phyloP scores from a whole-genome alignment of 2,329 filamentous ascomycete species.

The Sclerotinia borealis region DNA sequence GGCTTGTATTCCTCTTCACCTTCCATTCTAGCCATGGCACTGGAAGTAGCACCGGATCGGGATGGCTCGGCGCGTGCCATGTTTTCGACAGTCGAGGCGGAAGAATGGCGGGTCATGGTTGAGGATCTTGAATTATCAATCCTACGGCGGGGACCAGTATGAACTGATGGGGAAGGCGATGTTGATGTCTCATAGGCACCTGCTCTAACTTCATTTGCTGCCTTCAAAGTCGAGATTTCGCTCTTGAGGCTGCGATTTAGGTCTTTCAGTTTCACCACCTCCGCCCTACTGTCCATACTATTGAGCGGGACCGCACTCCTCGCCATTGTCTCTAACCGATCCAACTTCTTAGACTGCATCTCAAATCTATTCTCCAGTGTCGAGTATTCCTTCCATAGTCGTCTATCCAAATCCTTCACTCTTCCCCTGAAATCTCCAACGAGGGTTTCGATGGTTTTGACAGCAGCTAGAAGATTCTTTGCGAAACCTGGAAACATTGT shows the following conservation, averaged over 20 bases:
- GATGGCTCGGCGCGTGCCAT: constrained; percentile 24
- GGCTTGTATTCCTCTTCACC: constrained; percentile 49
- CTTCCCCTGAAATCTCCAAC: constrained; percentile 71
- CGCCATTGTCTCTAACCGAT: constrained; percentile 76
- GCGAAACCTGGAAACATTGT: constrained; percentile 84
- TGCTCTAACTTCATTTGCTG: constrained; percentile 39
- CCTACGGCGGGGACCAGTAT: constrained; percentile 30
- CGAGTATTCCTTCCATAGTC: constrained; percentile 88
- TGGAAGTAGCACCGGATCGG: constrained; percentile 3
- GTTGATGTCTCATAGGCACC: constrained; percentile 36
- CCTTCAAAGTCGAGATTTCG: constrained; percentile 63
- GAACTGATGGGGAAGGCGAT: constrained; percentile 31
- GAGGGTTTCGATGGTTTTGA: constrained; percentile 80
- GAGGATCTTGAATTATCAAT: constrained; percentile 27
- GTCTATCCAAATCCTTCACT: constrained; percentile 79
- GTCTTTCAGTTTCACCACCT: constrained; percentile 55
- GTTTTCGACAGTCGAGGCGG: constrained; percentile 35
- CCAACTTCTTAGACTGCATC: constrained; percentile 74
- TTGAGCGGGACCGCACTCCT: constrained; percentile 52
- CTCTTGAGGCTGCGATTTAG: constrained; percentile 58
- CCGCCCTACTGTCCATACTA: constrained; percentile 34
- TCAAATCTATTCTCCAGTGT: constrained; percentile 76
- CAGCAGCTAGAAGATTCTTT: constrained; percentile 78
- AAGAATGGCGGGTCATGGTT: constrained; percentile 49
- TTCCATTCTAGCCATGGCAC: background rate